Percentiles rank a stretch among this genome's conserved stretches.
Evolutionary conservation across 306 rosid genomes (phyloP).

Genomic region (Ochetophila trinervis): DNA sequence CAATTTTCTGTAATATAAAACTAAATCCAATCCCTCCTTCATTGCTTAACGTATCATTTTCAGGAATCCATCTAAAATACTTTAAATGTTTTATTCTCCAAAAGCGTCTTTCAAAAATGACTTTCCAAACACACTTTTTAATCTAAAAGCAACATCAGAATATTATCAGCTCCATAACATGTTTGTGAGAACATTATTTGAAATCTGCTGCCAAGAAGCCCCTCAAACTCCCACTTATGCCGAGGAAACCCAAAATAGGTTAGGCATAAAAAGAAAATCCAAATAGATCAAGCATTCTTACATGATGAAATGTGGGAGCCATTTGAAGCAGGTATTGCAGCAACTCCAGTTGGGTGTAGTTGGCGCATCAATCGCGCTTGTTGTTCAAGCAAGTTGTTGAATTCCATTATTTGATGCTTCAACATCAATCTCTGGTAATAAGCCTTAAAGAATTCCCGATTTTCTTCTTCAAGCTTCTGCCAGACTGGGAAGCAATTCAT

Average conservation of each 20-base stretch:
- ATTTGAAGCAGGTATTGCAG: slow-evolving; percentile 58
- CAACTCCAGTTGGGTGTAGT: slow-evolving; percentile 46
- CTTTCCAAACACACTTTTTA: not conserved
- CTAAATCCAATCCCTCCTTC: no score
- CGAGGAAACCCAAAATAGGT: not conserved
- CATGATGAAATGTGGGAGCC: slow-evolving; percentile 63
- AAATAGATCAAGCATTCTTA: slow-evolving; percentile 29
- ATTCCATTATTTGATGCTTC: slow-evolving; percentile 79
- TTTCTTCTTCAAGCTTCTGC: slow-evolving; percentile 94
- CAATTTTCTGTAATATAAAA: no score
- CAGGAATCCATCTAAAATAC: not conserved
- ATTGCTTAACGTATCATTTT: no score
- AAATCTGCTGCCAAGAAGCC: not conserved
- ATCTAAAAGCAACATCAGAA: not conserved
- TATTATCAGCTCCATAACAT: not conserved
- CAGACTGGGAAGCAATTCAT: slow-evolving; percentile 60
- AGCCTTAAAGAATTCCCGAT: slow-evolving; percentile 82
- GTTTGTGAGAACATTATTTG: not conserved
- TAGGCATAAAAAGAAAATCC: not conserved
- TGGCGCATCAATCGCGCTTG: slow-evolving; percentile 66
- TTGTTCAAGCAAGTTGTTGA: slow-evolving; percentile 77
- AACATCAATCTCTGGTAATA: slow-evolving; percentile 77
- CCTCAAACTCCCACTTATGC: not conserved
- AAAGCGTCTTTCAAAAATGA: not conserved
- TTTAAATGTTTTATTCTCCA: not conserved